phyloP scores from a whole-genome alignment of 2,329 filamentous ascomycete genomes.

The Parasarocladium wereldwijsianum region DNA sequence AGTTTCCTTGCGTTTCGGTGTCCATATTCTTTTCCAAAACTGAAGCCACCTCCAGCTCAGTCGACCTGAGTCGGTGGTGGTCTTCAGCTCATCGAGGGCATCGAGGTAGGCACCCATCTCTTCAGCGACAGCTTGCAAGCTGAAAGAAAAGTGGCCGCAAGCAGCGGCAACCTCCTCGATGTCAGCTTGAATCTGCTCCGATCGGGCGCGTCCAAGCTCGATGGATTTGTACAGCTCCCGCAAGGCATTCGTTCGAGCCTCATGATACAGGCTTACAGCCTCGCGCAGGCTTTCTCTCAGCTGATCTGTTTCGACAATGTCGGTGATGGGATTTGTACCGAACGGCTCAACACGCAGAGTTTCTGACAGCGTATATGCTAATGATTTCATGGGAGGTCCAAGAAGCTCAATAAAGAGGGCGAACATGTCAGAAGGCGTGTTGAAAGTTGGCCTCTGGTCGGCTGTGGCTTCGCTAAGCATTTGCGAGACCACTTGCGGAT shows the following conservation, averaged over 20 bases:
- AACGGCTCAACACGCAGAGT: slow-evolving; percentile 83
- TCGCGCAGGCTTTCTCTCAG: slow-evolving; percentile 69
- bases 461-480: slow-evolving; percentile 12
- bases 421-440: slow-evolving; percentile 71
- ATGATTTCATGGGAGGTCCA: slow-evolving; percentile 88
- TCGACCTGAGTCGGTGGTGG: slow-evolving; percentile 44
- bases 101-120: slow-evolving; percentile 75
- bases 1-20: slow-evolving; percentile 6
- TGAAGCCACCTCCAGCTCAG: slow-evolving; percentile 75
- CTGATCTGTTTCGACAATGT: slow-evolving; percentile 62
- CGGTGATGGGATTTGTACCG: slow-evolving; percentile 47
- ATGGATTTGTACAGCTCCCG: slow-evolving; percentile 68
- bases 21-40: slow-evolving; percentile 45
- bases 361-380: slow-evolving; percentile 82
- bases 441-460: slow-evolving; percentile 24
- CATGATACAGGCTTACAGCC: slow-evolving; percentile 66
- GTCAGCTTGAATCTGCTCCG: slow-evolving; percentile 71
- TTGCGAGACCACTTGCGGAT: background rate
- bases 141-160: slow-evolving; percentile 92
- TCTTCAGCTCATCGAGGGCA: slow-evolving; percentile 73
- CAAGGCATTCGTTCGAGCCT: slow-evolving; percentile 61
- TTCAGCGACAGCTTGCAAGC: slow-evolving; percentile 77
- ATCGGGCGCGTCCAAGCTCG: slow-evolving; percentile 51
- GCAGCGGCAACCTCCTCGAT: slow-evolving; percentile 97
- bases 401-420: slow-evolving; percentile 77